phyloP scores from a whole-genome alignment of 495 filamentous ascomycete genomes.

The Podospora tetraspora region DNA sequence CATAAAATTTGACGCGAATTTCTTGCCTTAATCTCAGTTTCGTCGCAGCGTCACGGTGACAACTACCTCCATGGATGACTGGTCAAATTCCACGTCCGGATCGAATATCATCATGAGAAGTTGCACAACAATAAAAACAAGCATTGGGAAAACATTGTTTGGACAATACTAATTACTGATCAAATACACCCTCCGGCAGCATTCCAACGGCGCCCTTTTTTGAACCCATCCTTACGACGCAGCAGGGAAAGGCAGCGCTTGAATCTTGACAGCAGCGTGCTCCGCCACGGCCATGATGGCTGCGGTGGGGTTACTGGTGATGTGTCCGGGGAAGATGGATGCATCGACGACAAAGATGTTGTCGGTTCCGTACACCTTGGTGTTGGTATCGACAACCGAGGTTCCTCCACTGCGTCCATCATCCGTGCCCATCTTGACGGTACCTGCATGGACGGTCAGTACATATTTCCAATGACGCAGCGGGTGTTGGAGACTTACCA shows the following conservation, averaged over 20 bases:
- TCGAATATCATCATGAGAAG: too few relatives aligned
- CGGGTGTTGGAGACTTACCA: background rate
- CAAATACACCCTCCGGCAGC: background rate
- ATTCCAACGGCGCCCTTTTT: background rate
- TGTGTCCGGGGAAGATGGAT: constrained; percentile 56
- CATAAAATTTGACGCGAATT: background rate
- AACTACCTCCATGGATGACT: too few relatives aligned
- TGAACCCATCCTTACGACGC: background rate
- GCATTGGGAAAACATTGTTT: background rate
- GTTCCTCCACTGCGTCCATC: constrained; percentile 58
- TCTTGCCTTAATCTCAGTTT: too few relatives aligned
- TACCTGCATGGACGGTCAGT: constrained; percentile 22
- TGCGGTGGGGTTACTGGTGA: constrained; percentile 53
- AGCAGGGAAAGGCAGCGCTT: constrained; percentile 14
- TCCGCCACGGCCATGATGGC: constrained; percentile 53
- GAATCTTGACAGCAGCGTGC: constrained; percentile 42
- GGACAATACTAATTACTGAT: background rate
- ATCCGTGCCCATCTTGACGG: constrained; percentile 58
- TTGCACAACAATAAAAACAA: background rate
- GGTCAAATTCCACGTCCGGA: too few relatives aligned
- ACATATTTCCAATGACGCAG: background rate
- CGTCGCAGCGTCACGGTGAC: too few relatives aligned
- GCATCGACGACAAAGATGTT: constrained; percentile 62
- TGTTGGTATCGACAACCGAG: constrained; percentile 59
- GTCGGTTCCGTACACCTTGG: constrained; percentile 65